These are phyloP conservation scores for Rosellinia necatrix DNA, from an alignment of 2,329 filamentous ascomycete genomes.

Conservation along the genomic window DNA sequence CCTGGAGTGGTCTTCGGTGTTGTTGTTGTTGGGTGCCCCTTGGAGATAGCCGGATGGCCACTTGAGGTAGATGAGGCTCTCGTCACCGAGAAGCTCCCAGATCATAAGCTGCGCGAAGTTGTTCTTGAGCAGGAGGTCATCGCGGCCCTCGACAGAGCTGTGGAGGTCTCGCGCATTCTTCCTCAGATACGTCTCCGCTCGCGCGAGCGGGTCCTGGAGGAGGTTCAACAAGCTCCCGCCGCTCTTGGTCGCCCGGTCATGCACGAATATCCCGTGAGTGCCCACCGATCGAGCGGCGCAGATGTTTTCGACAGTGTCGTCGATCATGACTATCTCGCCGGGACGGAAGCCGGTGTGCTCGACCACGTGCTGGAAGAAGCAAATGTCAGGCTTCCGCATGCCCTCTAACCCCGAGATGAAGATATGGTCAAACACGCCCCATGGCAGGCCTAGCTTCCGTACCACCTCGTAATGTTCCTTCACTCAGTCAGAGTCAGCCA, in stretches of 20 bases:
- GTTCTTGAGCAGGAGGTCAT: slow-evolving; percentile 36
- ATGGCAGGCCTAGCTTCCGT: neutral
- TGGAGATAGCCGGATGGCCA: slow-evolving; percentile 22
- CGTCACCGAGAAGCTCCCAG: slow-evolving; percentile 41
- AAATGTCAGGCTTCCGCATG: slow-evolving; percentile 35
- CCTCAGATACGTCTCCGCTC: neutral
- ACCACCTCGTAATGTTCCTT: slow-evolving; percentile 11
- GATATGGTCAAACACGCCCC: slow-evolving; percentile 8
- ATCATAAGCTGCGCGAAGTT: slow-evolving; percentile 45
- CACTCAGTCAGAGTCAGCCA: neutral
- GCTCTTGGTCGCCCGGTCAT: neutral
- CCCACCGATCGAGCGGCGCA: slow-evolving; percentile 28
- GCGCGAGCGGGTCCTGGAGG: neutral
- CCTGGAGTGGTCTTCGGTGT: too few relatives aligned
- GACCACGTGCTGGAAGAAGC: slow-evolving; percentile 31
- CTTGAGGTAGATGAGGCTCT: slow-evolving; percentile 25
- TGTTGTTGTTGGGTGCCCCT: too few relatives aligned
- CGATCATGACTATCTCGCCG: slow-evolving; percentile 27
- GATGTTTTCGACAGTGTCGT: slow-evolving; percentile 32
- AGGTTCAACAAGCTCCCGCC: slow-evolving; percentile 1
- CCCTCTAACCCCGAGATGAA: slow-evolving; percentile 26
- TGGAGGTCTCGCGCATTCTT: slow-evolving; percentile 2
- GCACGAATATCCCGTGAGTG: slow-evolving; percentile 3
- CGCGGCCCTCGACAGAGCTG: slow-evolving; percentile 38
- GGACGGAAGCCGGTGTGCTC: slow-evolving; percentile 17